Evolutionary conservation across 2,329 filamentous ascomycete species (phyloP).

Genomic region (Verticillium nonalfalfae): DNA sequence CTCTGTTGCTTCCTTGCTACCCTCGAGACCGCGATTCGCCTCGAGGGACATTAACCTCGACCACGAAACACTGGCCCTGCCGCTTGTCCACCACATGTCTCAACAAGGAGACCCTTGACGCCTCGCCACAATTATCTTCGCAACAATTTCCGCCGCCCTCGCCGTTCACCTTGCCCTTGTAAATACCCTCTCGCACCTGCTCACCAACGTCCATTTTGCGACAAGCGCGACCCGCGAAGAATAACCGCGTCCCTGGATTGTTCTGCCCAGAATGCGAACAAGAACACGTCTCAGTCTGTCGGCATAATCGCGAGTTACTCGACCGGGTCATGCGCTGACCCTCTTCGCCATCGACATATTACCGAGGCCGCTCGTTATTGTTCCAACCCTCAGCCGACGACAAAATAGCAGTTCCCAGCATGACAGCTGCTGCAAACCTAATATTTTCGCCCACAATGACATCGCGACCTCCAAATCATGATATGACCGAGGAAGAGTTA

Average conservation of each 20-base stretch:
- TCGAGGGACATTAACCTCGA: background rate
- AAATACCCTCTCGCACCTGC: background rate
- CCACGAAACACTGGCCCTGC: background rate
- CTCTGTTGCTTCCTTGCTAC: background rate
- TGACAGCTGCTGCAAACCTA: slow-evolving; percentile 17
- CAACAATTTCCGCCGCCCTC: background rate
- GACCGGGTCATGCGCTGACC: slow-evolving; percentile 5
- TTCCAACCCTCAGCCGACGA: background rate
- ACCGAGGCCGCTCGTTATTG: background rate
- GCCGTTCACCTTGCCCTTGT: background rate
- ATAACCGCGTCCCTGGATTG: slow-evolving; percentile 1
- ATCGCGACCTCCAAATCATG: slow-evolving; percentile 18
- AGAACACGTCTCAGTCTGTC: slow-evolving; percentile 3
- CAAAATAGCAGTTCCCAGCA: slow-evolving; percentile 5
- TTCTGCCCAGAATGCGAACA: slow-evolving; percentile 11
- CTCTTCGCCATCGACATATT: background rate
- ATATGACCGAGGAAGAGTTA: slow-evolving; percentile 17
- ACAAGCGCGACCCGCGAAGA: background rate
- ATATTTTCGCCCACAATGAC: slow-evolving; percentile 23
- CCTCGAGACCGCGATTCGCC: background rate
- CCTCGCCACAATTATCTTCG: background rate
- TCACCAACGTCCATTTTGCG: background rate
- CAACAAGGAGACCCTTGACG: slow-evolving; percentile 2
- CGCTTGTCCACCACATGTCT: background rate
- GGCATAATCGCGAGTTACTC: slow-evolving; percentile 5